These are phyloP conservation scores for Gaeumannomyces tritici DNA, from an alignment of 2,329 filamentous ascomycete species.

Conservation along the genomic window DNA sequence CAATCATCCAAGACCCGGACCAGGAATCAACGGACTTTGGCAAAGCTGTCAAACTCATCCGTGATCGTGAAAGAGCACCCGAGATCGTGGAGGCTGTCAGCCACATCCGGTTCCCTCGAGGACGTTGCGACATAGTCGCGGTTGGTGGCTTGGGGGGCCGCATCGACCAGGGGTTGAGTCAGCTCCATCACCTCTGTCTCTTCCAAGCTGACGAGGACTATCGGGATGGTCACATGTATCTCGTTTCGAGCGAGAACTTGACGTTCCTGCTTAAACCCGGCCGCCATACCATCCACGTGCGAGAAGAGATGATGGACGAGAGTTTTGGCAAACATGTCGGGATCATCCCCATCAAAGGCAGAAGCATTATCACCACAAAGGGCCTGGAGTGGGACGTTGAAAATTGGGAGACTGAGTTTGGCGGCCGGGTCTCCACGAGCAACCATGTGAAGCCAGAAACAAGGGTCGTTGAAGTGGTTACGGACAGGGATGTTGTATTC, in stretches of 20 bases:
- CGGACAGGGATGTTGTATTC: conserved; percentile 59
- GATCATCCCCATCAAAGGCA: conserved; percentile 75
- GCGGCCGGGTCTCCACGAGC: conserved; percentile 67
- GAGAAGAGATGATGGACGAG: conserved; percentile 30
- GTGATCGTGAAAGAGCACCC: conserved; percentile 50
- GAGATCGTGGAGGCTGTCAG: conserved; percentile 77
- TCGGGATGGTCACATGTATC: conserved; percentile 53
- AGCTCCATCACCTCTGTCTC: conserved; percentile 74
- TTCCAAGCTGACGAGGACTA: conserved; percentile 44
- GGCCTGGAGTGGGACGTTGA: conserved; percentile 88
- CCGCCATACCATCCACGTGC: conserved; percentile 57
- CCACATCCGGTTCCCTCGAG: conserved; percentile 29
- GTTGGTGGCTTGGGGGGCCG: conserved; percentile 81
- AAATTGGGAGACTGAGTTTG: conserved; percentile 70
- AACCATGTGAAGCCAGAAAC: conserved; percentile 59
- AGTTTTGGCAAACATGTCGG: conserved; percentile 73
- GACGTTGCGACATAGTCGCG: conserved; percentile 60
- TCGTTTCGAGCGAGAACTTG: conserved; percentile 73
- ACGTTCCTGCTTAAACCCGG: conserved; percentile 71
- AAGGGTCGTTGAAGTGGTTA: conserved; percentile 51
- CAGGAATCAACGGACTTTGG: conserved; percentile 87
- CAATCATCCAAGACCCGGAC: conserved; percentile 62
- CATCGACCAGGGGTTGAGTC: conserved; percentile 84
- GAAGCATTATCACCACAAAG: conserved; percentile 64
- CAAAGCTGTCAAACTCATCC: conserved; percentile 51